These are phyloP conservation scores for Fusarium xylarioides DNA, from an alignment of 2,329 filamentous ascomycete genomes.

Conservation along the genomic window DNA sequence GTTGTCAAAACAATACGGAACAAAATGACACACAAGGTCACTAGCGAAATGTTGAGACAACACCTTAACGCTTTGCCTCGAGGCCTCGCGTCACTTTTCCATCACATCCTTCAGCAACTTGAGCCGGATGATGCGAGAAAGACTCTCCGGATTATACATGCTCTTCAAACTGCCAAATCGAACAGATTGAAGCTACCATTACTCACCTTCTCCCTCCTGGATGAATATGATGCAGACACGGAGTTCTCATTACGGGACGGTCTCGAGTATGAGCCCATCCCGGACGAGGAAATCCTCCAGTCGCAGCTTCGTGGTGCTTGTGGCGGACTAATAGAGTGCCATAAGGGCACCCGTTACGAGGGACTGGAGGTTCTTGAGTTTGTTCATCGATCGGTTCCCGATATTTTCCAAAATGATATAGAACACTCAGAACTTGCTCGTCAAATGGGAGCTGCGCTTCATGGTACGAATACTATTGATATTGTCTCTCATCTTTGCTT, in stretches of 20 bases:
- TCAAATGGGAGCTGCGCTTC: neutral
- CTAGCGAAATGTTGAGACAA: neutral
- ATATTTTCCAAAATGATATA: rapidly evolving
- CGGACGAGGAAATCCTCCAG: neutral
- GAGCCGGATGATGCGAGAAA: neutral
- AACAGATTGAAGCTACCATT: rapidly evolving
- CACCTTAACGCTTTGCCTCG: neutral
- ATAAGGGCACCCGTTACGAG: rapidly evolving
- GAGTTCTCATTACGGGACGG: neutral
- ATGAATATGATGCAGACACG: neutral
- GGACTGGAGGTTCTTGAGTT: neutral
- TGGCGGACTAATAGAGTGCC: neutral
- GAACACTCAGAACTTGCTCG: rapidly evolving
- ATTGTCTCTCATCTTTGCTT: neutral
- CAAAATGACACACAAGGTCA: neutral
- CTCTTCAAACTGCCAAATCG: neutral
- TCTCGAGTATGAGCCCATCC: rapidly evolving
- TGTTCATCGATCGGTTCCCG: neutral
- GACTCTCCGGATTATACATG: neutral
- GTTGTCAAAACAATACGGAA: neutral
- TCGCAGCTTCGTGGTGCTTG: neutral
- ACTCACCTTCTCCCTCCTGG: neutral
- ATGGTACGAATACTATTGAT: neutral
- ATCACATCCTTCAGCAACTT: neutral
- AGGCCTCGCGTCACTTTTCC: neutral